Evolutionary conservation across 2,329 filamentous ascomycete genomes (phyloP).

Genomic region (Sporothrix globosa): DNA sequence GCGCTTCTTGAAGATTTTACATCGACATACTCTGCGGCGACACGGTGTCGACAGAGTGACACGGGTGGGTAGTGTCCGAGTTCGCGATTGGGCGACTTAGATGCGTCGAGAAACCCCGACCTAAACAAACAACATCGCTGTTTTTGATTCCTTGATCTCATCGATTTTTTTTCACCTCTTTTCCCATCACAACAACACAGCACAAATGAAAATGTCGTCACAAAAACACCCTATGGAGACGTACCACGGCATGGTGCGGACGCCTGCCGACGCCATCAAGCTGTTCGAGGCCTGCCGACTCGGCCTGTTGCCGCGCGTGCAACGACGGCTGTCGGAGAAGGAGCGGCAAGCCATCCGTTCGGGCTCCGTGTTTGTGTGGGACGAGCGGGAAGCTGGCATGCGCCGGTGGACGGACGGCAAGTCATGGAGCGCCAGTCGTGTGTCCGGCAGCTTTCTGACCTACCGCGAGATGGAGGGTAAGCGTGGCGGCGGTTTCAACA

Average conservation of each 20-base stretch:
- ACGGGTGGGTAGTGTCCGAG: constrained; percentile 21
- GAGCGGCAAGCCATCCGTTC: constrained; percentile 95
- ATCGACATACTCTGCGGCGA: not conserved
- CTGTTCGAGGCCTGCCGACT: constrained; percentile 96
- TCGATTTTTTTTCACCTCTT: not conserved
- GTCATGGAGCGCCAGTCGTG: constrained; percentile 96
- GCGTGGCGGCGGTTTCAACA: constrained; percentile 77
- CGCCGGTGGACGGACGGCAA: constrained; percentile 98
- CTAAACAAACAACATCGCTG: not conserved
- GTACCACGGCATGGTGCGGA: constrained; percentile 91
- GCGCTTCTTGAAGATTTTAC: not conserved
- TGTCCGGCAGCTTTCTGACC: constrained; percentile 95
- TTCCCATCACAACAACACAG: not conserved
- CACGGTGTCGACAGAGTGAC: not conserved
- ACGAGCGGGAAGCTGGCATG: constrained; percentile 98
- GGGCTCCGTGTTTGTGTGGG: constrained; percentile 99
- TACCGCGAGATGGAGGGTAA: constrained; percentile 99
- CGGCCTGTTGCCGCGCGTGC: constrained; percentile 86
- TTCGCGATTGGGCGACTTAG: constrained; percentile 30
- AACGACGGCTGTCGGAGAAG: constrained; percentile 91
- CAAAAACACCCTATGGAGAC: constrained; percentile 74
- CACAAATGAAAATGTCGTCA: constrained; percentile 40
- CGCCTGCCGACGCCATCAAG: constrained; percentile 95
- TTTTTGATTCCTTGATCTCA: too few species aligned
- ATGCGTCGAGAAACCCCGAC: constrained; percentile 14